phyloP scores from a whole-genome alignment of 805 yeast species.

The Yamadazyma phyllophila region DNA sequence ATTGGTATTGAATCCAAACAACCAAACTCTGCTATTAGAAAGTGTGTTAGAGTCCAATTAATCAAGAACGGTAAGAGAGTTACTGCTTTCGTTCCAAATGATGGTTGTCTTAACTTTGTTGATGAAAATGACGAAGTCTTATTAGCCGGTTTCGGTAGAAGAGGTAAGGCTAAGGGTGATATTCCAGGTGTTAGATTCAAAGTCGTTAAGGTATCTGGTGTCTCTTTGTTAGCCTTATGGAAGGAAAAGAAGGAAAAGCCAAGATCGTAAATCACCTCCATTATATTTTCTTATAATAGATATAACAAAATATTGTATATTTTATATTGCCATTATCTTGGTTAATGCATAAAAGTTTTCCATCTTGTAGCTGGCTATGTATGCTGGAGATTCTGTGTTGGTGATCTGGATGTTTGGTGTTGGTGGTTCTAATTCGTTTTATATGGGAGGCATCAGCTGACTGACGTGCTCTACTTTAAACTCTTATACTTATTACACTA shows the following conservation, averaged over 20 bases:
- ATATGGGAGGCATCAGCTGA: too few species aligned
- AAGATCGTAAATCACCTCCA: constrained; percentile 71
- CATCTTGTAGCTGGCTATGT: not conserved
- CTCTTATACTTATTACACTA: not conserved
- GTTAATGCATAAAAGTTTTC: constrained; percentile 16
- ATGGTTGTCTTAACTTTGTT: constrained; percentile 99
- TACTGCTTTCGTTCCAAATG: constrained; percentile 99
- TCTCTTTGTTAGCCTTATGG: constrained; percentile 98
- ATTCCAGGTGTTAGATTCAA: constrained; percentile 99
- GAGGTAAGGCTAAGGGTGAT: constrained; percentile 99
- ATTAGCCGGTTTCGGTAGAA: constrained; percentile 99
- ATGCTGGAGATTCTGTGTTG: too few species aligned
- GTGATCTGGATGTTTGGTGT: not conserved
- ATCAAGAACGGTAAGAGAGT: constrained; percentile 99
- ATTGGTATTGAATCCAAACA: constrained; percentile 99
- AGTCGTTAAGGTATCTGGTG: constrained; percentile 99
- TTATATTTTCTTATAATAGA: constrained; percentile 9
- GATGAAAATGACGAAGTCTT: constrained; percentile 99
- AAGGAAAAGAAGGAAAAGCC: constrained; percentile 99
- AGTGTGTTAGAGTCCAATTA: constrained; percentile 99
- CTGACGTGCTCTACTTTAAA: not conserved
- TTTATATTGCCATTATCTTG: constrained; percentile 10
- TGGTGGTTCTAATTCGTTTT: too few species aligned
- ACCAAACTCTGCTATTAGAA: constrained; percentile 99
- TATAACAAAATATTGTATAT: constrained; percentile 13